Evolutionary conservation across 2,329 filamentous ascomycete genomes (phyloP), one percentile per base, ranked within the genome.

Genomic region (Fusarium mangiferae): DNA sequence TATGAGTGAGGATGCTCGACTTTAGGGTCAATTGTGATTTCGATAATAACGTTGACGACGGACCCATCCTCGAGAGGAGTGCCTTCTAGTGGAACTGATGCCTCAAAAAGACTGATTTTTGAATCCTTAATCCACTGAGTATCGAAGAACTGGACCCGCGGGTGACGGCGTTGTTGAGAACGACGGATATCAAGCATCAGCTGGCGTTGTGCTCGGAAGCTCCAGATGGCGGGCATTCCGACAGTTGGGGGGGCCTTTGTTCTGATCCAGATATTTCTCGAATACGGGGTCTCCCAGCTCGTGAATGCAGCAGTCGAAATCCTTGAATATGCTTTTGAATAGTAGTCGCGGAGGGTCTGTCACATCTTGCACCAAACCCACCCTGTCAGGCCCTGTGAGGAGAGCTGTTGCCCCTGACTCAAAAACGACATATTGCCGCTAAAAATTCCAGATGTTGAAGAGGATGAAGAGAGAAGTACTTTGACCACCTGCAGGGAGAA

Each of bases 231-330:
- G 33, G 33, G 33, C 7, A 18, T 14, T 17, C 7, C 33, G 13
- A 11, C 33, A 38, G 18, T 26, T 38, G n/a, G 33, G 13, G 49
- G 49, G 9, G 49, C 17, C 20, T 52, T 26, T 20, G 33, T 52
- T 52, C 49, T 36, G 18, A 52, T 36, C 49, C n/a, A 52, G 30
- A 17, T 18, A 36, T 26, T 10, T 18, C 2, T 35, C 11, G 17
- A 18, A 1, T 22, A 13, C 3, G 18, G 12, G n/a, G 12, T 3
- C 12, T 22, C 4, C 4, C n/a, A 26, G n/a, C 7, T 20, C 12
- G 5, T 15, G 18, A 52, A 52, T 10, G 13, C 22, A 52, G 49
- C 49, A 52, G 33, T 52, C 33, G 18, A 26, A 52, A 26, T 36
- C 15, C 13, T 26, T 26, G 33, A 26, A 36, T 13, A 20, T 26